Percentiles rank a stretch among this genome's conserved stretches.
phyloP scores from a whole-genome alignment of 345 rosid genomes.

The Camelina hispida region DNA sequence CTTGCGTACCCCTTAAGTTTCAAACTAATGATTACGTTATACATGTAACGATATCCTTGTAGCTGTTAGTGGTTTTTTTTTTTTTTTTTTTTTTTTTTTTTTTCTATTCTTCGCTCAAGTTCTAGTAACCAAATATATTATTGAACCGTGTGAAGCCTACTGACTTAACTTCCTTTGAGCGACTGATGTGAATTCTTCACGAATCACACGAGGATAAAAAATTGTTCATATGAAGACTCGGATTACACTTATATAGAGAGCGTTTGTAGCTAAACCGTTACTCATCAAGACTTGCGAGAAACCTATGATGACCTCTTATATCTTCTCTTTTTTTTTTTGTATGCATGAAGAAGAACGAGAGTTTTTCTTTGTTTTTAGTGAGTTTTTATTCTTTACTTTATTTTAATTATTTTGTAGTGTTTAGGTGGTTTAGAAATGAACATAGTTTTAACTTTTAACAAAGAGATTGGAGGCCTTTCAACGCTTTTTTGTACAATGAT shows the following conservation, averaged over 20 bases:
- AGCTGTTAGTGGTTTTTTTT: neutral
- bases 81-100: neutral
- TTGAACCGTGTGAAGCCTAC: neutral
- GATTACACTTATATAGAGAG: neutral
- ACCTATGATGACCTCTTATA: too few relatives aligned
- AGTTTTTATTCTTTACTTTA: too few relatives aligned
- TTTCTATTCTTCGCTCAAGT: neutral
- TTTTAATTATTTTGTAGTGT: too few relatives aligned
- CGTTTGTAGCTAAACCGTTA: neutral
- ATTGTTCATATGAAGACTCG: neutral
- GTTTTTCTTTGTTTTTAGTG: too few relatives aligned
- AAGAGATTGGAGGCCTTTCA: too few relatives aligned
- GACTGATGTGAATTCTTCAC: neutral
- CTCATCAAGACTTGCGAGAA: neutral
- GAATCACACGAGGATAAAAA: neutral
- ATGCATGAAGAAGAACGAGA: too few relatives aligned
- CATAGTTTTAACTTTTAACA: too few relatives aligned
- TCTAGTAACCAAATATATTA: neutral
- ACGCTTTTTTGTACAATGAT: too few relatives aligned
- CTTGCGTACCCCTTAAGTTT: neutral
- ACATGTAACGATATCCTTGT: neutral
- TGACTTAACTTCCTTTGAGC: neutral
- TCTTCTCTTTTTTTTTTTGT: too few relatives aligned
- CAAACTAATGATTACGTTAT: neutral
- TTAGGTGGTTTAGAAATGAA: too few relatives aligned